Conservation (phyloP, 345 rosid species). For the Eucalyptus globulus region DNA sequence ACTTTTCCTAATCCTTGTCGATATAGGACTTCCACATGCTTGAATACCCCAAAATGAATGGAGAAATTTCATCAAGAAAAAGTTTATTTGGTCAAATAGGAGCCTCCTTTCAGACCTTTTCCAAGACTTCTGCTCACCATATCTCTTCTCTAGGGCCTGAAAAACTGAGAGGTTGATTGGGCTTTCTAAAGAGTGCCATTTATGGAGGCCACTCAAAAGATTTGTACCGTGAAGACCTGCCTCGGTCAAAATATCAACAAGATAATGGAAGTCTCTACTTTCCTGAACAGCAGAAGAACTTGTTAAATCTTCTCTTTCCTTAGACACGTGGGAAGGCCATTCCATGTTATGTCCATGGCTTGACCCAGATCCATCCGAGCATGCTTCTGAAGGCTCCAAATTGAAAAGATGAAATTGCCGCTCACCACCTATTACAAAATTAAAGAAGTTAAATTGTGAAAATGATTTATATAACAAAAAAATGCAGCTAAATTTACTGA, state of each 20-base stretch:
- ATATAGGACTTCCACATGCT: slow-evolving; percentile 31
- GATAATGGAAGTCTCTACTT: slow-evolving; percentile 50
- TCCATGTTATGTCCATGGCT: slow-evolving; percentile 42
- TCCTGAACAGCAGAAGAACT: slow-evolving; percentile 17
- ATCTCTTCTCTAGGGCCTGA: slow-evolving; percentile 71
- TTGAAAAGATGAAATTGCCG: slow-evolving; percentile 15
- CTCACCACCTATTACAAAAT: not conserved
- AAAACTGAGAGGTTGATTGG: slow-evolving; percentile 33
- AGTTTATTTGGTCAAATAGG: slow-evolving; percentile 57
- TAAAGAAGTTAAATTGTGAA: not conserved
- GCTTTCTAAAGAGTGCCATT: slow-evolving; percentile 10
- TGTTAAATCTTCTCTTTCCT: slow-evolving; percentile 12
- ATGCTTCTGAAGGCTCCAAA: slow-evolving; percentile 35
- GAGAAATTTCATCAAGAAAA: slow-evolving; percentile 29
- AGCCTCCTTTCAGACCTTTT: slow-evolving; percentile 62
- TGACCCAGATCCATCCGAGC: slow-evolving; percentile 44
- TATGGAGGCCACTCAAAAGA: not conserved
- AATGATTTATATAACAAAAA: not conserved
- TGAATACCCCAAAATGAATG: slow-evolving; percentile 22
- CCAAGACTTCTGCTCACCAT: slow-evolving; percentile 52
- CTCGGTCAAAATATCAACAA: slow-evolving; percentile 49
- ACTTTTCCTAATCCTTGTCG: slow-evolving; percentile 19
- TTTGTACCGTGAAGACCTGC: slow-evolving; percentile 26
- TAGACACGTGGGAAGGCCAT: slow-evolving; percentile 1
- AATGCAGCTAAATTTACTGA: slow-evolving; percentile 4